Evolutionary conservation across 192 early-diverging fungal species (phyloP), one percentile per base, ranked within the genome.

Genomic region (Funneliformis geosporum): DNA sequence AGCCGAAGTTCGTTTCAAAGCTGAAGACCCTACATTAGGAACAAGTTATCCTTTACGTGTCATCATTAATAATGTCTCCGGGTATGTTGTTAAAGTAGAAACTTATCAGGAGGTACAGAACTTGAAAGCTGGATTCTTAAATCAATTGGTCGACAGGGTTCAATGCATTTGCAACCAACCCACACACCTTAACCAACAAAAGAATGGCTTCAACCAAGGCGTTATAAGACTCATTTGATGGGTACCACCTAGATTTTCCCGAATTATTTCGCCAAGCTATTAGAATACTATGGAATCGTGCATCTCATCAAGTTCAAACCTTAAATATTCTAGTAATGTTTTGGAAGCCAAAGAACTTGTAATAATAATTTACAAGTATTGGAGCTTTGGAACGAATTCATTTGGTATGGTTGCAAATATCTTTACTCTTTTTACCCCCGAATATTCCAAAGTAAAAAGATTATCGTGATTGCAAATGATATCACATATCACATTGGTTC

Each of bases 221-320:
- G 98, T 80, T 97, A 97, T 90, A 96, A 96, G 90, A 97, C 98
- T 46, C 98, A 99, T 80, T 87, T 98, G 72, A 93, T 98, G 91
- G 96, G 96, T 74, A 99, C 98, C 5, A 98, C 97, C 14, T 99
- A 98, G 98, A 99, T 83, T 99, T 98, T 90, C 95, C 96, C 18
- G 97, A 97, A 69, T 90, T 99, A 79, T 98, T 99, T 93, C 89
- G 93, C 40, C 91, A 96, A 80, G 92, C 94, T 2, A 84, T 95
- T 47, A 92, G 95, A 62, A 89, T 91, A 66, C 85, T 88, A 74
- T 99, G 98, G 98, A 85, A 85, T 65, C 87, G 88, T 28, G 87
- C 89, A 21, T 50, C 78, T 10, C 82, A 86, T 69, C 60, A 81
- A 84, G 88, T 64, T 38, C 88, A 33, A 65, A 77, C 8, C 72